Conservation (phyloP, 148 eudicot species). For the Pharnaceum exiguum region DNA sequence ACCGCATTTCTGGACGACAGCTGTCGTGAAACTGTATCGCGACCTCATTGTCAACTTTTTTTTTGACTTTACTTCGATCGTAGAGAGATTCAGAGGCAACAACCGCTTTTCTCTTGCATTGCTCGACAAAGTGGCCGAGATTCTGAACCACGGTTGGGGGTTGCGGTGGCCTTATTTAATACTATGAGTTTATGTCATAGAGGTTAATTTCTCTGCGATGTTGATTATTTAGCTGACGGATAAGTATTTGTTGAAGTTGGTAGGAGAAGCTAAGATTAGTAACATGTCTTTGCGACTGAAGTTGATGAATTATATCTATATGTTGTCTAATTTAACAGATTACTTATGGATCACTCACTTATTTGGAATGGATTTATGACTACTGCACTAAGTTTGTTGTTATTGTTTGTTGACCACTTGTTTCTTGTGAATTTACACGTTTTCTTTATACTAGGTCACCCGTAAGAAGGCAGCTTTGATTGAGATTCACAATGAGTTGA, state of each 20-base stretch:
- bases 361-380: not conserved
- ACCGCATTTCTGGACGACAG: too few relatives aligned
- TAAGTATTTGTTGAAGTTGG: not conserved
- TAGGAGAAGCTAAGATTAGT: not conserved
- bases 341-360: not conserved
- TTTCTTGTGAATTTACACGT: not conserved
- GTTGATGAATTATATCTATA: not conserved
- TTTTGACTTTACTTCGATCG: too few relatives aligned
- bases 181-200: not conserved
- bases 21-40: too few relatives aligned
- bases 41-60: too few relatives aligned
- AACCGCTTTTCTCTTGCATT: too few relatives aligned
- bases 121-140: too few relatives aligned
- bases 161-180: not conserved
- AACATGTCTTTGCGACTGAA: not conserved
- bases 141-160: not conserved
- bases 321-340: not conserved
- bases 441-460: constrained; percentile 53
- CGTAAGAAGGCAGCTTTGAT: constrained; percentile 89
- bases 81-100: too few relatives aligned
- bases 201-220: not conserved
- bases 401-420: not conserved
- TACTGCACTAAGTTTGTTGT: not conserved
- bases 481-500: constrained; percentile 55
- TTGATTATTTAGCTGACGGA: not conserved